A percentile compares a stretch with the other conserved stretches of the same genome.
Conservation (phyloP, 2,329 filamentous ascomycete genomes). For the Dactylella cylindrospora region DNA sequence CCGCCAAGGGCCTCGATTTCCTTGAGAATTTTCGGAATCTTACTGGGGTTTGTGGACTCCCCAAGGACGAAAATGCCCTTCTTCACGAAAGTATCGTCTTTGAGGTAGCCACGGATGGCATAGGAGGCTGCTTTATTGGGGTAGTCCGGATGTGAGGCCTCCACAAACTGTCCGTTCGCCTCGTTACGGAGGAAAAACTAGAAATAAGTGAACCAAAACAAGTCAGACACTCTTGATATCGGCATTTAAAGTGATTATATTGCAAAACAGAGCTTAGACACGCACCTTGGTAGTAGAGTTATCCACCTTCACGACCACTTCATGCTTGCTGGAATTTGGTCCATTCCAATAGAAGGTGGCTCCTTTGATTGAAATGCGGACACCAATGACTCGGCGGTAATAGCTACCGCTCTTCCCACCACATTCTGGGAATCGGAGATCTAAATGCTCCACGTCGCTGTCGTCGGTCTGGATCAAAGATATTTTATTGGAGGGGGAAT, state of each 20-base stretch:
- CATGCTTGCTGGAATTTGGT: neutral
- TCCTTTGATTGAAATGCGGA: constrained; percentile 10
- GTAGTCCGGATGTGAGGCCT: constrained; percentile 15
- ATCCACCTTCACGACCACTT: constrained; percentile 30
- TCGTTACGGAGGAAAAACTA: constrained; percentile 15
- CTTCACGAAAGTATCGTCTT: constrained; percentile 26
- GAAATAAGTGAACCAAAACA: neutral
- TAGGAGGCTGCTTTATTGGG: constrained; percentile 2
- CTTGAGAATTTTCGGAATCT: constrained; percentile 1
- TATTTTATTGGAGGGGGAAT: constrained; percentile 26
- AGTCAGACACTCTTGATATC: no score
- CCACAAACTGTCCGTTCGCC: constrained; percentile 8
- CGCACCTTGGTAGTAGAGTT: no score
- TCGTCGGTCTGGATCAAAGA: constrained; percentile 2
- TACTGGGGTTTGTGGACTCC: constrained; percentile 14
- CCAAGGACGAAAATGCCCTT: constrained; percentile 29
- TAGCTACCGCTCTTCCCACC: constrained; percentile 37
- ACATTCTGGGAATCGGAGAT: constrained; percentile 25
- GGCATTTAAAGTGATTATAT: no score
- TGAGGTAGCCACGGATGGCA: constrained; percentile 15
- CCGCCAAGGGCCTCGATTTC: constrained; percentile 10
- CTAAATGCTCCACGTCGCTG: constrained; percentile 12
- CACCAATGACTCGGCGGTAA: constrained; percentile 25
- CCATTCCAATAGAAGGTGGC: constrained; percentile 29
- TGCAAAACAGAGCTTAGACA: no score